Conservation (phyloP, 1,284 basidiomycete species). For the Irpex sp. region DNA sequence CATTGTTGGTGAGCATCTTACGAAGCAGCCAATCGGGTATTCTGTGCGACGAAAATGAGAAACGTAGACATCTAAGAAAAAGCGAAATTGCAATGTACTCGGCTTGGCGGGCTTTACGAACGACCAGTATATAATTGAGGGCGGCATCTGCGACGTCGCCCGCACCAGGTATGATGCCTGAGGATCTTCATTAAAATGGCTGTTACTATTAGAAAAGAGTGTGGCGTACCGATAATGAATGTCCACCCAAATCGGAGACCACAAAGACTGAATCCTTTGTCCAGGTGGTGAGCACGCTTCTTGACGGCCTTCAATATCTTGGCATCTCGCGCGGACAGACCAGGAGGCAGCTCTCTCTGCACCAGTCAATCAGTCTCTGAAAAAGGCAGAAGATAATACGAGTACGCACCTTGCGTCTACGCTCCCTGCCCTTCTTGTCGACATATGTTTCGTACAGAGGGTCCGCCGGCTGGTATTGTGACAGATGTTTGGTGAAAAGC, state of each 20-base stretch:
- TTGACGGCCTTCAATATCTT: conserved; percentile 75
- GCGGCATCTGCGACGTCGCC: conserved; percentile 65
- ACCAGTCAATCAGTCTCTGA: background rate
- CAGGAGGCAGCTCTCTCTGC: conserved; percentile 73
- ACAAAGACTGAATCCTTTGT: conserved; percentile 85
- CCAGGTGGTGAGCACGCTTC: conserved; percentile 83
- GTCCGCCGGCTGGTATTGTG: conserved; percentile 68
- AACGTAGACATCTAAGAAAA: background rate
- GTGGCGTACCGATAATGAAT: conserved; percentile 61
- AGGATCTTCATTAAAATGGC: background rate
- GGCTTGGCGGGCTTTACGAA: conserved; percentile 73
- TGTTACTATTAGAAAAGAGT: background rate
- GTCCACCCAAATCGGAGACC: conserved; percentile 89
- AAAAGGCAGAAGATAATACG: background rate
- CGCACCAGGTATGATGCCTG: conserved; percentile 69
- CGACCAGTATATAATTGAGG: conserved; percentile 77
- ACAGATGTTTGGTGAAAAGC: conserved; percentile 61
- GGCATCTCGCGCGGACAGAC: conserved; percentile 76
- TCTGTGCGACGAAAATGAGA: conserved; percentile 32
- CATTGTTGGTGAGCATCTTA: conserved; percentile 82
- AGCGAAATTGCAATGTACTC: conserved; percentile 36
- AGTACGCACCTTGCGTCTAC: conserved; percentile 61
- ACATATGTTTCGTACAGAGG: conserved; percentile 79
- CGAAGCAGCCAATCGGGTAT: conserved; percentile 67
- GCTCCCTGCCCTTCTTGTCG: conserved; percentile 63